Base-by-base conservation (phyloP, 1,284 basidiomycete genomes). In the Cystobasidium sp. region DNA sequence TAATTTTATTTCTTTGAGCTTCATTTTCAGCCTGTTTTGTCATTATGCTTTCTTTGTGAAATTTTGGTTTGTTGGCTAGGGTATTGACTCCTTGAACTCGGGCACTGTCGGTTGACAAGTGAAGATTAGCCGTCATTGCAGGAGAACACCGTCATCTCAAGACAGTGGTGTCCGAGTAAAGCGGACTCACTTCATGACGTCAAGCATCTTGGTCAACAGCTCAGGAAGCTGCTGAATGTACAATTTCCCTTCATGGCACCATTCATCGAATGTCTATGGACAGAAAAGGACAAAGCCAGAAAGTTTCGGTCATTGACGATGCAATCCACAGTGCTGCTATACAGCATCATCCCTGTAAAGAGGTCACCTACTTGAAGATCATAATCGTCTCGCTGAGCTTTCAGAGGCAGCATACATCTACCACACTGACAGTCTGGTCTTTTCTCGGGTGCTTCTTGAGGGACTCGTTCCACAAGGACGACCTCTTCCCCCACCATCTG, bases 181-280 rank as follows among this genome's bases (percentile, higher is more conserved):
- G 18, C 6, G 20, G 22, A 53, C 64, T 4, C 43, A 66, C 64
- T 53, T 51, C 64, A 66, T 66, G 0, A 53, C 49, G 1, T 66
- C 64, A 37, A 66, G 16, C 18, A 66, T 24, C 24, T 22, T 24
- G 39, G 53, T 37, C 6, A 66, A 41, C 16, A 66, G 46, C 18
- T 52, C 16, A 5, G 64, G 64, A 6, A 66, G 7, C 41, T 55
- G 24, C 5, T 51, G 14, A 5, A 47, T 52, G 24, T 66, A 66
- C 0, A 20, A 47, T 37, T 52, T 43, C 7, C 64, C 64, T 53
- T 66, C 49, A 18, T 51, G 18, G 24, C 24, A 43, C 64, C 64
- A 66, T n/a, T 66, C 64, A 37, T 66, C 64, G 7, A 66, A 18
- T 4, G 64, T 66, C 64, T 66, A 22, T 6, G 20, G 65, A 56